These are phyloP conservation scores for Kluyveromyces sp. DNA, from an alignment of 1,139 yeast genomes.

Conservation along the genomic window DNA sequence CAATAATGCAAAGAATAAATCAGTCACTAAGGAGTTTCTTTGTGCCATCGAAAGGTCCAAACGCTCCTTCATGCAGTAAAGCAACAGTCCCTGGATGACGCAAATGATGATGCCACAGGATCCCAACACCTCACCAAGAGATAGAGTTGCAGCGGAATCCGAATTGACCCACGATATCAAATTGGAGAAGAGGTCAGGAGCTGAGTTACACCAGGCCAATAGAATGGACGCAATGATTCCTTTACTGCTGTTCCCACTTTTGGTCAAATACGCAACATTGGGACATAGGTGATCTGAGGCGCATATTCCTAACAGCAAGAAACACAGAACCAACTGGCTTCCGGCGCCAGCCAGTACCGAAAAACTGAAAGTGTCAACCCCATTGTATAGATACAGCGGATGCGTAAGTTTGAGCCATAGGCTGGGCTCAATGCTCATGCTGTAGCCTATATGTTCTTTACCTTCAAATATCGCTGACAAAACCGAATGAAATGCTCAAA, in stretches of 20 bases:
- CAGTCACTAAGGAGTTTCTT: conserved; percentile 20
- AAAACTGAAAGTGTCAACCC: conserved; percentile 15
- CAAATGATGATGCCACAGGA: conserved; percentile 34
- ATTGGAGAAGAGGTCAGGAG: conserved; percentile 86
- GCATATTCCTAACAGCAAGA: conserved; percentile 28
- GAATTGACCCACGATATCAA: conserved; percentile 39
- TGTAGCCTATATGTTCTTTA: not conserved
- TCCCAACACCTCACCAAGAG: conserved; percentile 67
- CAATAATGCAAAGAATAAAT: conserved; percentile 23
- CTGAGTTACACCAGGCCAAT: conserved; percentile 85
- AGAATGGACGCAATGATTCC: conserved; percentile 35
- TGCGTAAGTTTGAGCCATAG: conserved; percentile 25
- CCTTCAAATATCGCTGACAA: too few relatives aligned
- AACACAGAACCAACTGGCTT: conserved; percentile 22
- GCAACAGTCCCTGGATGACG: conserved; percentile 30
- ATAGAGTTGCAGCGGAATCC: conserved; percentile 63
- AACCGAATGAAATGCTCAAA: too few relatives aligned
- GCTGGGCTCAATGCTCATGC: conserved; percentile 4
- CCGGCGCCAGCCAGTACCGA: conserved; percentile 21
- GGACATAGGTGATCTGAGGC: conserved; percentile 32
- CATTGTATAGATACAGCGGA: conserved; percentile 23
- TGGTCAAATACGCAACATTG: conserved; percentile 27
- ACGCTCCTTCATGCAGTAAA: conserved; percentile 24
- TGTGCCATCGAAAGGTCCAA: conserved; percentile 19
- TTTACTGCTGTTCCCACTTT: conserved; percentile 13